Evolutionary conservation across 495 filamentous ascomycete species (phyloP).

Genomic region (Staphylotrichum longicolle): DNA sequence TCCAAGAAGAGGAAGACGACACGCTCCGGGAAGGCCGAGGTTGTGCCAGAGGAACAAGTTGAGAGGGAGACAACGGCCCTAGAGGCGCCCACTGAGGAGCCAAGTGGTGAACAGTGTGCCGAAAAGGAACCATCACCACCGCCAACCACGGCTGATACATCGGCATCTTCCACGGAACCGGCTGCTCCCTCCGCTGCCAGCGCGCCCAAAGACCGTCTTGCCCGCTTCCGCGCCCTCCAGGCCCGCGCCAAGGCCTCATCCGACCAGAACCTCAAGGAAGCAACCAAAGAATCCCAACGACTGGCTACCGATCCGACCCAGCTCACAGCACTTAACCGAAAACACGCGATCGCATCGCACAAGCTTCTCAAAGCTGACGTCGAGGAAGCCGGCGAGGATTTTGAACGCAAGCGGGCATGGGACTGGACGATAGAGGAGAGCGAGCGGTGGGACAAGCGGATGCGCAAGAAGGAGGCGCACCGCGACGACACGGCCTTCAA

Average conservation of each 20-base stretch:
- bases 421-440: conserved; percentile 96
- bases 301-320: conserved; percentile 71
- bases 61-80: conserved; percentile 14
- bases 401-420: conserved; percentile 96
- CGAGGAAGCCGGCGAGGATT: conserved; percentile 81
- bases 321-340: conserved; percentile 68
- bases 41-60: conserved; percentile 2
- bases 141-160: conserved; percentile 16
- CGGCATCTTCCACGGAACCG: conserved; percentile 13
- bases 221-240: conserved; percentile 81
- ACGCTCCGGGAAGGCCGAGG: conserved; percentile 24
- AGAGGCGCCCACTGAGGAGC: conserved; percentile 8
- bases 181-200: conserved; percentile 15
- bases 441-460: conserved; percentile 87
- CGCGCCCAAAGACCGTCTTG: conserved; percentile 53
- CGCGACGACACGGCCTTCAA: conserved; percentile 85
- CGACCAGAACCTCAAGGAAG: conserved; percentile 78
- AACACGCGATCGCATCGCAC: conserved; percentile 80
- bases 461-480: conserved; percentile 80
- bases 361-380: conserved; percentile 92
- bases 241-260: conserved; percentile 77
- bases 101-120: conserved; percentile 16
- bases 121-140: conserved; percentile 15
- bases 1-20: conserved; percentile 51
- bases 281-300: conserved; percentile 76